These are phyloP conservation scores for Pyricularia sp. DNA, from an alignment of 2,329 filamentous ascomycete species.

Conservation along the genomic window DNA sequence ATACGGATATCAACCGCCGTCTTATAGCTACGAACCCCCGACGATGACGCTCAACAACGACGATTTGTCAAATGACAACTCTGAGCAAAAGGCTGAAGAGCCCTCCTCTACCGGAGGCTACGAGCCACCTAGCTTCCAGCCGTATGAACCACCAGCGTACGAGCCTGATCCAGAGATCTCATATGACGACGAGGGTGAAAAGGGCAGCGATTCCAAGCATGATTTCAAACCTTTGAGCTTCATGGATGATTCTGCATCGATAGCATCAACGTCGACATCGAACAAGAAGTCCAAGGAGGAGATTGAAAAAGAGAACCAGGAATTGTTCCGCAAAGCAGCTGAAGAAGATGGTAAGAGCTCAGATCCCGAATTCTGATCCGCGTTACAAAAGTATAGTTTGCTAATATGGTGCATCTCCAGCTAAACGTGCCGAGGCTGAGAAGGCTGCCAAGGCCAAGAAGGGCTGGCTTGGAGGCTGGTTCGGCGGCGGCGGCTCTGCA, in stretches of 20 bases:
- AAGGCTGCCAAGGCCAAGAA: conserved; percentile 41
- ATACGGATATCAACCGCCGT: conserved; percentile 28
- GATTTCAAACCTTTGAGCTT: conserved; percentile 15
- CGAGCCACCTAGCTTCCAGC: conserved; percentile 49
- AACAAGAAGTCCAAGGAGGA: conserved; percentile 45
- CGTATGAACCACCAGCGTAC: conserved; percentile 40
- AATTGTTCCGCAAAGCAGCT: conserved; percentile 73
- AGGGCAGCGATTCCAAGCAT: conserved; percentile 23
- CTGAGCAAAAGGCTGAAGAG: conserved; percentile 11
- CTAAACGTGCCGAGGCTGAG: conserved; percentile 45
- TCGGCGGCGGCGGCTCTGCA: conserved; percentile 54
- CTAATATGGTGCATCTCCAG: conserved; percentile 21
- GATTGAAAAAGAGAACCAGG: conserved; percentile 67
- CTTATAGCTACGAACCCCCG: conserved; percentile 39
- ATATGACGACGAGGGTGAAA: conserved; percentile 26
- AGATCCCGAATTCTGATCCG: not conserved
- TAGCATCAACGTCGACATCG: not conserved
- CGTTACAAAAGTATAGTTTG: not conserved
- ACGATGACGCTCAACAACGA: conserved; percentile 19
- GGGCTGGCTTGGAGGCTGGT: conserved; percentile 78
- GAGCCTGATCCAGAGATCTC: not conserved
- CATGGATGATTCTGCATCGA: not conserved
- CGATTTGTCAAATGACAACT: conserved; percentile 5
- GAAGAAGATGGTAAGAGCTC: conserved; percentile 52
- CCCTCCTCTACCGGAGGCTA: conserved; percentile 31